Base-by-base conservation (phyloP, 1,139 yeast species). In the Kurtzmaniella quercitrusa region DNA sequence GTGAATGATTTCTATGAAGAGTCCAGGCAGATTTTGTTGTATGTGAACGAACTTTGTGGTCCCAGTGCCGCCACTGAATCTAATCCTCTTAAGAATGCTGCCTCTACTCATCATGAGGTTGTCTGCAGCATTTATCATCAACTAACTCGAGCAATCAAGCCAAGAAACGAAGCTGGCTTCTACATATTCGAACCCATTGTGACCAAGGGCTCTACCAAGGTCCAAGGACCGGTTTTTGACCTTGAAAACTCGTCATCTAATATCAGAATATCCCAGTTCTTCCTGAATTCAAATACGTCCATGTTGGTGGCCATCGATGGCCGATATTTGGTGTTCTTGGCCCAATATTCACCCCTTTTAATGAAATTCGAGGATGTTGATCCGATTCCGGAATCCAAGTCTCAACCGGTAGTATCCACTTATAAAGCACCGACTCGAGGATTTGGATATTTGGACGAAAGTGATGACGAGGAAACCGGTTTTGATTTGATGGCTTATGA, bases 391-490 rank as follows among this genome's bases (percentile, higher is more conserved):
- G 10, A 33, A 37, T 25, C 23, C 18, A 38, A 29, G 38, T 43
- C 29, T 40, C 4, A 31, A 45, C 14, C 38, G 43, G 34, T 29
- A n/a, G 18, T 40, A 38, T 21, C 41, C 9, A 53, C 52, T 3
- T 72, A 71, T 46, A 49, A 46, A 1, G 60, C 55, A 37, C 73
- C 74, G 1, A 49, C 45, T 17, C 54, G 51, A 33, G 77, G 77
- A 0, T 71, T 70, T 51, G 77, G 77, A 0, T 72, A 58, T 48
- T 47, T 69, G 16, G 70, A 66, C 34, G 54, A 57, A 2, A 10
- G 18, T 21, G 36, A 27, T 12, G 36, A 25, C 5, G 43, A 38
- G 12, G 16, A 37, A 23, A 3, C 29, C 5, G 39, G 45, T 9
- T 41, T 25, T 5, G 39, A 37, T 4, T 40, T 41, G 18, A 25